Conservation (phyloP, 495 filamentous ascomycete species). For the Xylaria flabelliformis region DNA sequence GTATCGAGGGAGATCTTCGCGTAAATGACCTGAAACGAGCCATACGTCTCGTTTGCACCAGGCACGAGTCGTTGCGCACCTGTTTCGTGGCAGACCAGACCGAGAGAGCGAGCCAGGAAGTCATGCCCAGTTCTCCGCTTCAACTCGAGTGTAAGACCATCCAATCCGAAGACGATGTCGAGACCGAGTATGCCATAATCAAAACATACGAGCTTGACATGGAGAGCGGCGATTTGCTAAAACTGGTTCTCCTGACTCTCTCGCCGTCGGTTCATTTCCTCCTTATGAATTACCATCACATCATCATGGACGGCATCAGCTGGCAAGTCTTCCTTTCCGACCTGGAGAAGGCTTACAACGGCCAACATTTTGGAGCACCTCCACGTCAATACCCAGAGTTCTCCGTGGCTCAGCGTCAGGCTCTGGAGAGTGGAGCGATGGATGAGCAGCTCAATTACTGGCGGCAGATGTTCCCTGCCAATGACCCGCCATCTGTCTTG, state of each 20-base stretch:
- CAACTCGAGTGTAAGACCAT: constrained; percentile 6
- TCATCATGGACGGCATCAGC: constrained; percentile 28
- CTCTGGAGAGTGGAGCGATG: constrained; percentile 21
- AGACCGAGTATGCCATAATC: not conserved
- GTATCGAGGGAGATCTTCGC: constrained; percentile 42
- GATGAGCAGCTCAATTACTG: constrained; percentile 42
- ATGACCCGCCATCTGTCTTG: not conserved
- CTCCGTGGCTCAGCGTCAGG: constrained; percentile 27
- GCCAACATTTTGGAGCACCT: constrained; percentile 23
- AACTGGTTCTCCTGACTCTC: constrained; percentile 27
- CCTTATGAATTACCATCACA: constrained; percentile 29
- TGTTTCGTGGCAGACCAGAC: constrained; percentile 21
- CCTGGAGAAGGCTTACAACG: constrained; percentile 48
- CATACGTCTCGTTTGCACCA: constrained; percentile 34
- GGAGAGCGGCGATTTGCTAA: constrained; percentile 7
- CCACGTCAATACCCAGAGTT: constrained; percentile 31
- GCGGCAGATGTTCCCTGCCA: constrained; percentile 38
- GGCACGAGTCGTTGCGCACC: constrained; percentile 56
- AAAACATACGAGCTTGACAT: constrained; percentile 12
- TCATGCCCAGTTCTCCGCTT: not conserved
- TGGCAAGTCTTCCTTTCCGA: constrained; percentile 35
- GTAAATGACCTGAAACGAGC: constrained; percentile 41
- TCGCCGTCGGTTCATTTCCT: constrained; percentile 25
- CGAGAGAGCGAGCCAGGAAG: not conserved
- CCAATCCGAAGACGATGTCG: not conserved